Conservation (phyloP, 305 asterid species). For the Salvia sclarea region DNA sequence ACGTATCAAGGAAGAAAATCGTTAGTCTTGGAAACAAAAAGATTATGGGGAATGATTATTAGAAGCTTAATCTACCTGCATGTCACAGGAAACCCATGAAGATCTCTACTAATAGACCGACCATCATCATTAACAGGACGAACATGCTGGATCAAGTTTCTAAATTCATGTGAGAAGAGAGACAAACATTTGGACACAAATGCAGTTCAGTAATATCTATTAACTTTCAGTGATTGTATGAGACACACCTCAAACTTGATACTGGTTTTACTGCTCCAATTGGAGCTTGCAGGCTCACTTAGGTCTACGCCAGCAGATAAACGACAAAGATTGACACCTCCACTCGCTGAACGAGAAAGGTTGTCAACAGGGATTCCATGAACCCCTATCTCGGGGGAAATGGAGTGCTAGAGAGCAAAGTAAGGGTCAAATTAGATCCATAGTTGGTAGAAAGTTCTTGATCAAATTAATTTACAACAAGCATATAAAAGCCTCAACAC, state of each 20-base stretch:
- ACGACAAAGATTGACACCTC: conserved; percentile 86
- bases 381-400: conserved; percentile 84
- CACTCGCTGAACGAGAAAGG: conserved; percentile 83
- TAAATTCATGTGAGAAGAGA: conserved; percentile 27
- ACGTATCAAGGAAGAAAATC: conserved; percentile 28
- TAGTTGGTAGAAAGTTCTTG: conserved; percentile 8
- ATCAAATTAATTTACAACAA: not conserved
- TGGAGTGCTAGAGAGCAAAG: conserved; percentile 65
- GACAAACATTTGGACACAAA: not conserved
- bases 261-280: conserved; percentile 95
- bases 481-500: not conserved
- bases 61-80: conserved; percentile 64
- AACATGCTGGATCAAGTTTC: conserved; percentile 58
- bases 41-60: conserved; percentile 2
- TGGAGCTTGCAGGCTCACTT: conserved; percentile 89
- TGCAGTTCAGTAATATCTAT: conserved; percentile 18
- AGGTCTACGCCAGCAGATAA: conserved; percentile 85
- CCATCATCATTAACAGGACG: conserved; percentile 86
- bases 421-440: conserved; percentile 29
- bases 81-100: conserved; percentile 89
- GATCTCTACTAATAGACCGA: conserved; percentile 73
- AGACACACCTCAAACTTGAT: conserved; percentile 77
- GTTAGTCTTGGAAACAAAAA: conserved; percentile 26
- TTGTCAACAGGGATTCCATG: conserved; percentile 87
- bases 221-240: conserved; percentile 18